Percentiles rank a stretch among this genome's conserved stretches.
Evolutionary conservation across 2,329 filamentous ascomycete species (phyloP).

Genomic region (Orbilia brochopaga): DNA sequence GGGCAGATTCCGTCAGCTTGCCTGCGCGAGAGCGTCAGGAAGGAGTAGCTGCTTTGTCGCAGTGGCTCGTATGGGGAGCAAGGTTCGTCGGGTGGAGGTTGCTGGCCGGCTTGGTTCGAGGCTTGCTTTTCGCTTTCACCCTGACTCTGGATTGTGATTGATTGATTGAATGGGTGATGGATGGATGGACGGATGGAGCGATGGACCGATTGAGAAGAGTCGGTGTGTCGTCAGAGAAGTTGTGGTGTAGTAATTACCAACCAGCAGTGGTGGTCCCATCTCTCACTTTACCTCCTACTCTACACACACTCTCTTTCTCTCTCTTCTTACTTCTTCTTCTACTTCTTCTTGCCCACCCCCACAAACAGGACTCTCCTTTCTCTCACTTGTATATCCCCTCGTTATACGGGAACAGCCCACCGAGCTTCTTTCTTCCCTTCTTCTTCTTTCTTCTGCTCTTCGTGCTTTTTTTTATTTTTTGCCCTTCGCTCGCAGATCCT

Average conservation of each 20-base stretch:
- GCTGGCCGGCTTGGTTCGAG: too few relatives aligned
- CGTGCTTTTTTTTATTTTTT: conserved; percentile 25
- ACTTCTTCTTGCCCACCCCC: conserved; percentile 23
- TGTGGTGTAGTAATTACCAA: too few relatives aligned
- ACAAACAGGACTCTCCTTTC: conserved; percentile 19
- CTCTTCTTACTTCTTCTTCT: conserved; percentile 44
- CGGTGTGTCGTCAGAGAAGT: too few relatives aligned
- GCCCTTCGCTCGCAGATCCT: conserved; percentile 29
- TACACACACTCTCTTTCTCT: conserved; percentile 28
- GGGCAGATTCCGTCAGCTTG: conserved; percentile 26
- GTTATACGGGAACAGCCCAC: conserved; percentile 46
- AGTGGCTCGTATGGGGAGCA: not conserved
- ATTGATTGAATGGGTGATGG: too few relatives aligned
- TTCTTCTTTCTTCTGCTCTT: conserved; percentile 24
- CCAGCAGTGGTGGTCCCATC: not conserved
- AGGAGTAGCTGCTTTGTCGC: not conserved
- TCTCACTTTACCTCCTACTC: conserved; percentile 10
- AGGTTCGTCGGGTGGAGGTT: too few relatives aligned
- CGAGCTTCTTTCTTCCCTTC: conserved; percentile 20
- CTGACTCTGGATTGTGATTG: too few relatives aligned
- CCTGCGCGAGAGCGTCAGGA: not conserved
- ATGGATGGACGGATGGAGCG: too few relatives aligned
- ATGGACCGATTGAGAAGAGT: too few relatives aligned
- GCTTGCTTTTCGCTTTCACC: too few relatives aligned
- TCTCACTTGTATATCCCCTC: conserved; percentile 42